Evolutionary conservation across 179 eudicot genomes (phyloP).

Genomic region (Camellia oleifera): DNA sequence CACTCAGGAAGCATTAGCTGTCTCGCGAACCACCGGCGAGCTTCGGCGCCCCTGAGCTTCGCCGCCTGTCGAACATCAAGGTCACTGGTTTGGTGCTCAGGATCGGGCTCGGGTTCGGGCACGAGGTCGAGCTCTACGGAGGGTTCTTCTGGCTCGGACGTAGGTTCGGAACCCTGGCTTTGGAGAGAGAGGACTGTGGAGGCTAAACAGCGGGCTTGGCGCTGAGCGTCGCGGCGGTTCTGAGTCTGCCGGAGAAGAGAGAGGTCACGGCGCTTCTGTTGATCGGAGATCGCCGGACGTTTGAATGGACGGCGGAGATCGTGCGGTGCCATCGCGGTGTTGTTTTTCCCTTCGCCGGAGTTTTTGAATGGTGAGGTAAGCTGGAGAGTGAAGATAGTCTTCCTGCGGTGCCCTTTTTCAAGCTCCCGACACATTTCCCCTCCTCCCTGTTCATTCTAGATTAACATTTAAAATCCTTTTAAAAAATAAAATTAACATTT

Average conservation of each 20-base stretch:
- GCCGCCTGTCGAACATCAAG: slow-evolving; percentile 69
- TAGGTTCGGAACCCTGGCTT: slow-evolving; percentile 24
- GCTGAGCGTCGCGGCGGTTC: slow-evolving; percentile 77
- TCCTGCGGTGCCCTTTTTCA: too few relatives aligned
- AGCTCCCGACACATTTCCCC: too few relatives aligned
- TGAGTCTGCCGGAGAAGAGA: slow-evolving; percentile 82
- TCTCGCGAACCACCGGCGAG: slow-evolving; percentile 76
- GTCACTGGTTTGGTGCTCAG: slow-evolving; percentile 24
- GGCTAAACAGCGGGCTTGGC: slow-evolving; percentile 79
- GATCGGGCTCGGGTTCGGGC: slow-evolving; percentile 22
- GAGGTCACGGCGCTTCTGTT: slow-evolving; percentile 77
- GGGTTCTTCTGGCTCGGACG: slow-evolving; percentile 21
- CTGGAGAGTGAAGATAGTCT: too few relatives aligned
- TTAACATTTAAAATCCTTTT: too few relatives aligned
- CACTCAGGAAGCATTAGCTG: slow-evolving; percentile 98
- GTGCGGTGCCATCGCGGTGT: slow-evolving; percentile 58
- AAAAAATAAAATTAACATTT: too few relatives aligned
- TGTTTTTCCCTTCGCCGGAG: too few relatives aligned
- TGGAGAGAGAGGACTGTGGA: slow-evolving; percentile 60
- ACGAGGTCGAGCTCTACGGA: slow-evolving; percentile 12
- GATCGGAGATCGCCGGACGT: slow-evolving; percentile 82
- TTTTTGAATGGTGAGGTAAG: too few relatives aligned
- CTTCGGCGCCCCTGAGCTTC: slow-evolving; percentile 61
- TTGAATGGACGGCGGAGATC: slow-evolving; percentile 88
- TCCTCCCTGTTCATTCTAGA: too few relatives aligned